Conservation (phyloP, 495 filamentous ascomycete species). For the Pyrenopolyporus hunteri region DNA sequence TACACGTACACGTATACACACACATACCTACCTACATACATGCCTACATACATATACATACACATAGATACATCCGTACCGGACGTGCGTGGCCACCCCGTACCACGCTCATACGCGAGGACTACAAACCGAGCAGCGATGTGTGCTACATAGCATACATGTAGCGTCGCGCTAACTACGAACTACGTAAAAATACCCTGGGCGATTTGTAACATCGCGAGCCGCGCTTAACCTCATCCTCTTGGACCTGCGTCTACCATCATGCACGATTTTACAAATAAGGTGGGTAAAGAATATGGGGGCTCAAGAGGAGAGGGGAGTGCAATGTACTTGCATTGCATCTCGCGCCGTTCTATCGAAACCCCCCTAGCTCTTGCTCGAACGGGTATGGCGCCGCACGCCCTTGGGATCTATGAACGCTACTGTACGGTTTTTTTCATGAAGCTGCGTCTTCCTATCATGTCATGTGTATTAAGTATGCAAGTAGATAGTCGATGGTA, state of each 20-base stretch:
- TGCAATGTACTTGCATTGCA: conserved; percentile 10
- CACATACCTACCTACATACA: neutral
- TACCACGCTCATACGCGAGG: neutral
- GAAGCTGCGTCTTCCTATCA: neutral
- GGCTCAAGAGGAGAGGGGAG: conserved; percentile 4
- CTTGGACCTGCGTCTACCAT: conserved; percentile 40
- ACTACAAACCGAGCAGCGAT: conserved; percentile 28
- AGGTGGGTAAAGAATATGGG: conserved; percentile 24
- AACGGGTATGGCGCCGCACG: conserved; percentile 25
- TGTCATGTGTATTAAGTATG: neutral
- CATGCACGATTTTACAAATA: conserved; percentile 39
- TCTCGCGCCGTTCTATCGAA: conserved; percentile 34
- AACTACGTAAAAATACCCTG: conserved; percentile 22
- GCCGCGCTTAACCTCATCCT: conserved; percentile 41
- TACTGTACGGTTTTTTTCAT: neutral
- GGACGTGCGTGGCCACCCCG: neutral
- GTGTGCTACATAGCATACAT: conserved; percentile 21
- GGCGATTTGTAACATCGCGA: conserved; percentile 28
- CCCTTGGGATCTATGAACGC: conserved; percentile 9
- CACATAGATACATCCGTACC: no score
- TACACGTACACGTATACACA: neutral
- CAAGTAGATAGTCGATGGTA: neutral
- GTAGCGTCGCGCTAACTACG: conserved; percentile 28
- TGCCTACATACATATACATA: neutral
- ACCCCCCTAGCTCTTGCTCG: conserved; percentile 34